phyloP scores from a whole-genome alignment of 805 yeast species.

The Kodamaea jinghongensis region DNA sequence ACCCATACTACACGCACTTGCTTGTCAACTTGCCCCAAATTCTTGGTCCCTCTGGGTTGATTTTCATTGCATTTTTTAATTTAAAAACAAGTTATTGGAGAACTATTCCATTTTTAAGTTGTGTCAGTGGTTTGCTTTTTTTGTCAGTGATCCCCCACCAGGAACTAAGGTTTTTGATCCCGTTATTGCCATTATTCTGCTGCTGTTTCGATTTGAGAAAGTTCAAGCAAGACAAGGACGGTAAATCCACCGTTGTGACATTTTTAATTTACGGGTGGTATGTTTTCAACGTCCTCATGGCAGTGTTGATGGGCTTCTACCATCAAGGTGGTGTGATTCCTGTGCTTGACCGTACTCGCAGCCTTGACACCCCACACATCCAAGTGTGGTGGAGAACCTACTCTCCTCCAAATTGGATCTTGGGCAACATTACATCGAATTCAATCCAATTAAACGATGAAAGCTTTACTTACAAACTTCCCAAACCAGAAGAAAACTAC shows the following conservation, averaged over 20 bases:
- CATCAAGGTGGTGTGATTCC: conserved; percentile 93
- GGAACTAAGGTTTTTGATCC: conserved; percentile 83
- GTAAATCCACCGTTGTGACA: conserved; percentile 14
- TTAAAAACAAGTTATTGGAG: conserved; percentile 34
- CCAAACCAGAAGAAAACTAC: conserved; percentile 11
- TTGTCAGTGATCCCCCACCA: conserved; percentile 86
- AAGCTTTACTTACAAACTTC: conserved; percentile 7
- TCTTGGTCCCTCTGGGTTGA: conserved; percentile 68
- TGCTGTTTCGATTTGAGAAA: conserved; percentile 51
- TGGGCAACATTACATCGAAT: conserved; percentile 29
- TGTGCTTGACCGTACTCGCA: conserved; percentile 45
- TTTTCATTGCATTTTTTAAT: conserved; percentile 40
- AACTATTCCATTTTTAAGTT: conserved; percentile 58
- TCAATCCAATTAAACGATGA: conserved; percentile 16
- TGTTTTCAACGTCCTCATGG: conserved; percentile 58
- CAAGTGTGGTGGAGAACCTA: conserved; percentile 93
- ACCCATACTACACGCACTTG: conserved; percentile 72
- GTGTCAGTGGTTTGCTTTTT: conserved; percentile 57
- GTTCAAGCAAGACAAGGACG: conserved; percentile 9
- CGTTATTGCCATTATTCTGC: conserved; percentile 69
- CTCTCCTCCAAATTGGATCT: conserved; percentile 88
- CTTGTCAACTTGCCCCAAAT: conserved; percentile 75
- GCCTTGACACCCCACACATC: conserved; percentile 17
- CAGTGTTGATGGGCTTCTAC: conserved; percentile 67
- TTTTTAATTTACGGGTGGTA: conserved; percentile 49